These are phyloP conservation scores for Trametes maxima DNA, from an alignment of 768 basidiomycete species.

Conservation along the genomic window DNA sequence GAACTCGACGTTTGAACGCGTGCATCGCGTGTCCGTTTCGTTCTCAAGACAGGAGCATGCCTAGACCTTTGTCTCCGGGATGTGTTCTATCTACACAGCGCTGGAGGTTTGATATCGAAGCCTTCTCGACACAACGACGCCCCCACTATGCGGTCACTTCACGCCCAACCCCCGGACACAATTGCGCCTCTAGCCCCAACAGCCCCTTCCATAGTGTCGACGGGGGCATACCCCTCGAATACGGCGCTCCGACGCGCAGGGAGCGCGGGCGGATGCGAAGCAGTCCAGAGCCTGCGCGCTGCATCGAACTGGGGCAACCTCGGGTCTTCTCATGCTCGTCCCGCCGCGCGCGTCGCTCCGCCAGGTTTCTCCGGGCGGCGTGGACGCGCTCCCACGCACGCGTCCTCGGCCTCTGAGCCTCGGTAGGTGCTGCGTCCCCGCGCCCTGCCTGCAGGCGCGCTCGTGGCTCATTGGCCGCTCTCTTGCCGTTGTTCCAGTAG, in stretches of 20 bases:
- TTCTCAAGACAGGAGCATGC: neutral
- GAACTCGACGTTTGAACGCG: neutral
- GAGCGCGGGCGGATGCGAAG: neutral
- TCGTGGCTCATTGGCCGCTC: neutral
- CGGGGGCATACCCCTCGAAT: neutral
- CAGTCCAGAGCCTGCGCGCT: neutral
- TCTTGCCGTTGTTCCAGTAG: neutral
- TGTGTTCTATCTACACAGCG: neutral
- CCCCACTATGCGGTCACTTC: no score
- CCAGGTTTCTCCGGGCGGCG: conserved; percentile 8
- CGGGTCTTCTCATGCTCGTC: conserved; percentile 22
- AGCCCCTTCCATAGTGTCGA: no score
- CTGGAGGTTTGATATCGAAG: neutral
- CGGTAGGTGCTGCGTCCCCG: neutral
- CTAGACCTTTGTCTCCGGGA: neutral
- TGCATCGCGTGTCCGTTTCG: neutral
- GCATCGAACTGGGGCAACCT: conserved; percentile 15
- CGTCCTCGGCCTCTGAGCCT: conserved; percentile 4
- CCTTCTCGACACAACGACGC: conserved; percentile 3
- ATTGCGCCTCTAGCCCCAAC: neutral
- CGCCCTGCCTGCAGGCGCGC: neutral
- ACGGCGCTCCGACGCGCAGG: conserved; percentile 11
- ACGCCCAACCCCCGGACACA: neutral
- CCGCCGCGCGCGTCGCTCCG: conserved; percentile 15
- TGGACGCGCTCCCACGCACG: conserved; percentile 6